Base-by-base conservation (phyloP, 257 asterid genomes). In the Capsicum chinense region DNA sequence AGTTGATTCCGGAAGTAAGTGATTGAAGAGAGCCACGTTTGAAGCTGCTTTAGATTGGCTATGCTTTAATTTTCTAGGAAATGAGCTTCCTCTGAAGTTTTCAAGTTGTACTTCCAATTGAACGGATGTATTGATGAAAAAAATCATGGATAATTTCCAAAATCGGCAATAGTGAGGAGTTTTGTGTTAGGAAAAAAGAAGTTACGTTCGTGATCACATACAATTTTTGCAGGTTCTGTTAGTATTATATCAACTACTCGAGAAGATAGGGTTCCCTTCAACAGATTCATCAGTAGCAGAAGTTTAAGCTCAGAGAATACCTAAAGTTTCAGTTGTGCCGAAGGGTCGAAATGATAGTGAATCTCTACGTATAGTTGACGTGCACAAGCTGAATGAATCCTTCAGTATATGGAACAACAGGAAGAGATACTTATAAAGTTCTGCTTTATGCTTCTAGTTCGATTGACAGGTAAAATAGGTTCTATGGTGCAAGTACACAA, bases 31-130 rank as follows among this genome's bases (percentile, higher is more conserved):
- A 84, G 92, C 96, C 11, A 91, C 97, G 2, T 92, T 91, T 66
- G 99, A 95, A 89, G 85, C 93, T 89, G 95, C 98, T 87, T 86
- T 95, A 79, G 98, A 95, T 85, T 95, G 99, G 99, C 81, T 95
- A 66, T 95, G 99, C 90, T 89, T 95, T 59, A 95, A 93, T 88
- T 86, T 95, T 85, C 90, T 90, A 26, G 99, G 99, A 42, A 89
- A 91, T 86, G 95, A 94, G 89, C 97, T 95, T 62, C 97, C 99
- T 3, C 88, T 88, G 85, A 95, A 91, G 93, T 94, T 95, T 85
- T 91, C 97, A 13, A 91, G 93, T 87, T 96, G 97, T 48, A 73
- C 90, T 80, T 88, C 91, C 78, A 80, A 73, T 91, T 90, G n/a
- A 85, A 82, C 85, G 93, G 82, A 93, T 98, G 98, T 95, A 91